Conservation (phyloP, 306 rosid species). For the Trifolium pratense region DNA sequence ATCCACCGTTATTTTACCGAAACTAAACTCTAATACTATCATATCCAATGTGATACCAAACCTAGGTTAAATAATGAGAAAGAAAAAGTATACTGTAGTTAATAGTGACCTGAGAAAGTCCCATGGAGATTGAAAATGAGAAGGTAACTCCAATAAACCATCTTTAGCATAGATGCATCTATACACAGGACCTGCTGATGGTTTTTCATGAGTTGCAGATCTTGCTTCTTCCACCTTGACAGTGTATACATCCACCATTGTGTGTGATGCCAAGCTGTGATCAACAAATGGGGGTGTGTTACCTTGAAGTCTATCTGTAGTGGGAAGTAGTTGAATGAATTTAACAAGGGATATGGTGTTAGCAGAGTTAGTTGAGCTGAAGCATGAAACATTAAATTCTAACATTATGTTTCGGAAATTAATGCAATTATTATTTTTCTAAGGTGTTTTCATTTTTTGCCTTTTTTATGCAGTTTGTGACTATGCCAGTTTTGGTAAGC, state of each 20-base stretch:
- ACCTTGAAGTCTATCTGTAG: neutral
- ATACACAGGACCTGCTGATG: conserved; percentile 82
- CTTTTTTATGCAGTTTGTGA: neutral
- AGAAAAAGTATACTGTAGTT: neutral
- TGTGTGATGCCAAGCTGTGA: neutral
- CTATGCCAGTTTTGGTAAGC: neutral
- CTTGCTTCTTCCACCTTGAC: conserved; percentile 77
- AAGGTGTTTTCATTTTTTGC: conserved; percentile 38
- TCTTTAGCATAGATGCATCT: conserved; percentile 86
- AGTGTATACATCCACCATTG: conserved; percentile 53
- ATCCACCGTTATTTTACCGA: too few species aligned
- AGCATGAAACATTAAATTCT: conserved; percentile 61
- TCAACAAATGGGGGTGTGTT: neutral
- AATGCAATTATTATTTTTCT: conserved; percentile 22
- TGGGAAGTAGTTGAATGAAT: conserved; percentile 1
- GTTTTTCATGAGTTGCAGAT: conserved; percentile 46
- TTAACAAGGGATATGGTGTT: conserved; percentile 27
- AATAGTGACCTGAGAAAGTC: conserved; percentile 74
- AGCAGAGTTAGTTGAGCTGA: conserved; percentile 54
- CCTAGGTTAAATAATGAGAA: too few species aligned
- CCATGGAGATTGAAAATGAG: conserved; percentile 77
- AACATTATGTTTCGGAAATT: neutral
- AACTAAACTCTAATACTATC: too few species aligned
- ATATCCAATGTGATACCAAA: too few species aligned
- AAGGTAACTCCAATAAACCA: conserved; percentile 65